phyloP scores from a whole-genome alignment of 139 green algal genomes.

The Chlorella sp. region DNA sequence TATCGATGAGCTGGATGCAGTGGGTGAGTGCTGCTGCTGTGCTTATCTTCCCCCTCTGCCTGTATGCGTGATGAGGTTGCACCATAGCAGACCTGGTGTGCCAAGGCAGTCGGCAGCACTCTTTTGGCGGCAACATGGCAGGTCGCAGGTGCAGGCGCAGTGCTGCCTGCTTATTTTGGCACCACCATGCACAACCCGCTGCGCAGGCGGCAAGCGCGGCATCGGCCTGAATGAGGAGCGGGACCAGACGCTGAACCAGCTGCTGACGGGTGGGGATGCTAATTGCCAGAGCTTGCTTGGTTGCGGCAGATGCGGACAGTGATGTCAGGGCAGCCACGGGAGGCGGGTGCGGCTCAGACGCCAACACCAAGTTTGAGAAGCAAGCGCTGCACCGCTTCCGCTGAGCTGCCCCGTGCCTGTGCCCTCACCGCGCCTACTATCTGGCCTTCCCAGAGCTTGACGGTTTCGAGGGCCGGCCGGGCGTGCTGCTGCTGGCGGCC shows the following conservation, averaged over 20 bases:
- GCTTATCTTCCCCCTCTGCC: neutral
- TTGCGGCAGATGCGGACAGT: neutral
- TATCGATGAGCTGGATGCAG: slow-evolving; percentile 98
- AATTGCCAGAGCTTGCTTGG: neutral
- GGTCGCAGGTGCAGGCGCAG: no score
- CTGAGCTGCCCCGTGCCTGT: neutral
- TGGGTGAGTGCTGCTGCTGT: slow-evolving; percentile 54
- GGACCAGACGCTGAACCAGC: slow-evolving; percentile 94
- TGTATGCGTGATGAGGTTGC: no score
- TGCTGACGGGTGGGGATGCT: slow-evolving; percentile 70
- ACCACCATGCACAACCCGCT: no score
- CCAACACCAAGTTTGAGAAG: no score
- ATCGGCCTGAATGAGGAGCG: slow-evolving; percentile 95
- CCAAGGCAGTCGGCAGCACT: no score
- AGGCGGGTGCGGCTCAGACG: no score
- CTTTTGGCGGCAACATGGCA: no score
- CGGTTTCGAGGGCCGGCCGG: slow-evolving; percentile 80
- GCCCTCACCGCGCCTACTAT: no score
- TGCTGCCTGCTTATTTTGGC: no score
- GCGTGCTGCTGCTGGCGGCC: slow-evolving; percentile 87
- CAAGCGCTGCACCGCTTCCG: neutral
- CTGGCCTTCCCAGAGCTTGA: slow-evolving; percentile 73
- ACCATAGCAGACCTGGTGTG: no score
- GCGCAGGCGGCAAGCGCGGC: slow-evolving; percentile 69
- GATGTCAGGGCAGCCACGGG: no score